Conservation (phyloP, 768 basidiomycete genomes). For the Podaxis mareebaensis region DNA sequence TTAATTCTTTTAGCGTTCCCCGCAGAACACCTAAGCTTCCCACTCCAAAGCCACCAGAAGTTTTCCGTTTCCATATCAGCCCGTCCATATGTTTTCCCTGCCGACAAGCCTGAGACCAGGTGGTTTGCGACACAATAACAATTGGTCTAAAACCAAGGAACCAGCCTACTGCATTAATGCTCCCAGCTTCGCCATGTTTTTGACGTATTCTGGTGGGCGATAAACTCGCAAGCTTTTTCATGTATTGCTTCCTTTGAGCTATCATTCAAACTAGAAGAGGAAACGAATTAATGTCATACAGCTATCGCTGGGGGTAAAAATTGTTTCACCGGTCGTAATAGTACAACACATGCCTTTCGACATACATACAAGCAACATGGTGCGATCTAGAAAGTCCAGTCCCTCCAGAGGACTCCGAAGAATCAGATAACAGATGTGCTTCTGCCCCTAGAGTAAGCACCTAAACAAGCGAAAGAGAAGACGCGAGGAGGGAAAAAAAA, state of each 20-base stretch:
- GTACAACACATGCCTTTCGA: constrained; percentile 13
- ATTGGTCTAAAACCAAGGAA: not conserved
- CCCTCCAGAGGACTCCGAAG: constrained; percentile 13
- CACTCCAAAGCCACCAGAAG: constrained; percentile 1
- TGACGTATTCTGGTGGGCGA: not conserved
- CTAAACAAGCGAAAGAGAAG: not conserved
- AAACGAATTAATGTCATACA: constrained; percentile 5
- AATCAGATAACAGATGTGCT: constrained; percentile 46
- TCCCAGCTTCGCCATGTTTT: not conserved
- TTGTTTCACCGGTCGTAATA: not conserved
- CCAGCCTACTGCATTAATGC: not conserved
- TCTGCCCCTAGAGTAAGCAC: constrained; percentile 25
- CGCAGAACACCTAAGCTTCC: not conserved
- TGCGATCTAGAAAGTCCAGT: constrained; percentile 14
- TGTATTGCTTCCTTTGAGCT: not conserved
- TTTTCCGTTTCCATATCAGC: not conserved
- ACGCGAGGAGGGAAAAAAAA: not conserved
- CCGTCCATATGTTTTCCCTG: constrained; percentile 6
- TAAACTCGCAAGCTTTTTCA: not conserved
- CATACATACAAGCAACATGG: constrained; percentile 11
- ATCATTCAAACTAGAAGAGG: not conserved
- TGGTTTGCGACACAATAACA: not conserved
- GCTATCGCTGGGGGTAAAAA: constrained; percentile 3
- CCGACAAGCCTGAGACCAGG: not conserved
- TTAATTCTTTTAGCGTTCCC: not conserved